Percentiles rank a stretch among this genome's conserved stretches.
Evolutionary conservation across 192 early-diverging fungal species (phyloP).

Genomic region (Funneliformis mosseae): DNA sequence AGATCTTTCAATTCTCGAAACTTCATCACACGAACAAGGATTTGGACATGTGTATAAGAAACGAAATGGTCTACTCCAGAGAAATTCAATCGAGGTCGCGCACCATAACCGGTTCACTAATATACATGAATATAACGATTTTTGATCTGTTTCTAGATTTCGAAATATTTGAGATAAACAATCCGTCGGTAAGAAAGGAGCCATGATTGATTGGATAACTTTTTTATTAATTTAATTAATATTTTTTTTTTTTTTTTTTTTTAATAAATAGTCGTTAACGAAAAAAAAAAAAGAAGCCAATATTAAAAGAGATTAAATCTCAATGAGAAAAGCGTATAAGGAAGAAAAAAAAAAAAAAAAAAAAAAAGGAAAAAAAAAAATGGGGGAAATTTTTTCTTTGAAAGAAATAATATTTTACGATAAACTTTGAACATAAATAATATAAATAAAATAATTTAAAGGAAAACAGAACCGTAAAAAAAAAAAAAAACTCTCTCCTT

Average conservation of each 20-base stretch:
- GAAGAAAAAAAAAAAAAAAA: too few species aligned
- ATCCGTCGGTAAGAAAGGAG: slow-evolving; percentile 18
- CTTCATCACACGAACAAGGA: not conserved
- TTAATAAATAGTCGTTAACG: too few species aligned
- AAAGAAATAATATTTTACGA: too few species aligned
- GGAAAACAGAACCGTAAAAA: too few species aligned
- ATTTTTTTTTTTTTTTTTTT: not conserved
- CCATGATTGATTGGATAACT: not conserved
- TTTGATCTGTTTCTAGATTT: slow-evolving; percentile 13
- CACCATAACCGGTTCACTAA: slow-evolving; percentile 32
- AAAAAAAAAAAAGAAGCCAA: too few species aligned
- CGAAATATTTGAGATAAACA: slow-evolving; percentile 29
- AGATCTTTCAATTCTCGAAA: not conserved
- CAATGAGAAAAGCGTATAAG: too few species aligned
- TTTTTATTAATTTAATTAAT: not conserved
- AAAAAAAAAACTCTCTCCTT: too few species aligned
- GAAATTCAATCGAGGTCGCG: not conserved
- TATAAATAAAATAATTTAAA: too few species aligned
- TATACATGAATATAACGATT: slow-evolving; percentile 28
- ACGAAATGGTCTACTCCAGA: slow-evolving; percentile 26
- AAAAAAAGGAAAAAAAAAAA: too few species aligned
- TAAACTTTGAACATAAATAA: too few species aligned
- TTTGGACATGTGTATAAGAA: not conserved
- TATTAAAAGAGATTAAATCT: too few species aligned
- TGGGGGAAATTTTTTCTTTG: too few species aligned